Percentiles rank a stretch among this genome's conserved stretches.
Evolutionary conservation across 257 asterid genomes (phyloP).

Genomic region (Cynanchum wilfordii): DNA sequence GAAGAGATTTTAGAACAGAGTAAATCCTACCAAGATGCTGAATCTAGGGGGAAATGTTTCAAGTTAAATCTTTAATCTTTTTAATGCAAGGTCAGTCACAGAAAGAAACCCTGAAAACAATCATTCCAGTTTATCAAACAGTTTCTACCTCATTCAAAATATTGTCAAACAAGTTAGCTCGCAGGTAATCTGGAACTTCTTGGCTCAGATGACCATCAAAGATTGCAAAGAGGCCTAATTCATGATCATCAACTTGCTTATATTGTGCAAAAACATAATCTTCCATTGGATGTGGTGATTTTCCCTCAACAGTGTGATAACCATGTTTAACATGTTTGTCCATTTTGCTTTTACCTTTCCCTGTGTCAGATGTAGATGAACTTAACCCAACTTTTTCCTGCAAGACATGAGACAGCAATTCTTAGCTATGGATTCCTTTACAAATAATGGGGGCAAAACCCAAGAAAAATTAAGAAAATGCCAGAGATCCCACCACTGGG

Average conservation of each 20-base stretch:
- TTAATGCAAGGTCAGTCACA: neutral
- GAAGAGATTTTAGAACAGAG: neutral
- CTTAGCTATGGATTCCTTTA: neutral
- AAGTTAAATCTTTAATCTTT: neutral
- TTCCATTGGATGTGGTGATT: conserved; percentile 73
- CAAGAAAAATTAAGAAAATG: neutral
- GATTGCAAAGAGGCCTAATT: conserved; percentile 80
- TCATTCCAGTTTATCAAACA: neutral
- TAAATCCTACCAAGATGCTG: neutral
- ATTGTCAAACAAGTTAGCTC: conserved; percentile 69
- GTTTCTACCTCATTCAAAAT: conserved; percentile 63
- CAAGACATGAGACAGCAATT: conserved; percentile 11
- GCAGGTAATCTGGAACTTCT: conserved; percentile 67
- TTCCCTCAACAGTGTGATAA: conserved; percentile 77
- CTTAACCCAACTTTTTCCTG: conserved; percentile 70
- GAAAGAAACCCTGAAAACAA: neutral
- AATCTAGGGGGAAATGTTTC: neutral
- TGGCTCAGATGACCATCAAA: conserved; percentile 88
- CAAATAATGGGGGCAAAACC: neutral
- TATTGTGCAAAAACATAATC: conserved; percentile 83
- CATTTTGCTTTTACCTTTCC: conserved; percentile 89
- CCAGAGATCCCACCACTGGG: neutral
- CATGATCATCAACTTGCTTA: conserved; percentile 59
- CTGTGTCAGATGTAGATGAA: conserved; percentile 40
- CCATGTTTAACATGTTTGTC: conserved; percentile 70